Evolutionary conservation across 768 basidiomycete species (phyloP), one percentile per base, ranked within the genome.

Genomic region (Termitomyces bulborhizus): DNA sequence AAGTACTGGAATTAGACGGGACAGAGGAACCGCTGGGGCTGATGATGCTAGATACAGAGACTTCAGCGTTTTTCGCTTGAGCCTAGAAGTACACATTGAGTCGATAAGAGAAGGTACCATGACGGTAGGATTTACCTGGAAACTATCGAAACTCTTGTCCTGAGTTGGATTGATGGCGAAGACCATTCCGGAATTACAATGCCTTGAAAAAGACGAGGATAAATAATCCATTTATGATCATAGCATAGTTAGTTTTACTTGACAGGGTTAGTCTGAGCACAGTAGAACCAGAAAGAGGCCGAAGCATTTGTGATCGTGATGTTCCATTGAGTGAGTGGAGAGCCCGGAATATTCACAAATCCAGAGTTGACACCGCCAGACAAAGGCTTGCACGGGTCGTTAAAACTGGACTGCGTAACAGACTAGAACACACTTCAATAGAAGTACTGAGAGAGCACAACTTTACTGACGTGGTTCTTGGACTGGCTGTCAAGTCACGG

Each of bases 271-370:
- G 70, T 73, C 66, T 84, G 82, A 16, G 71, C 73, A 58, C 82
- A 85, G 75, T 73, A 82, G 75, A 85, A 83, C 83, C 83, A 86
- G 26, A 83, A 66, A 11, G 84, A 80, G 3, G 70, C 60, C n/a
- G 72, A 67, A 16, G 70, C 66, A 62, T 80, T 70, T 50, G 70
- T 66, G 51, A 84, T 62, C 42, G 73, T 76, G 69, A 82, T 48
- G 21, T 7, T 48, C 54, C 54, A 55, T 31, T 6, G 18, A 27
- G 52, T 43, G 43, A 45, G 21, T 2, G 43, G 32, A 45, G n/a
- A 1, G n/a, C 8, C 15, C 16, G 64, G 65, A 32, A 76, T 70
- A 26, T 68, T 59, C 62, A 71, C 68, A 74, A 79, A 85, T 37
- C 80, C 81, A 15, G 83, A 84, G 68, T 80, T 72, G 45, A 77